Conservation (phyloP, 345 rosid genomes). For the Eucalyptus paniculata region DNA sequence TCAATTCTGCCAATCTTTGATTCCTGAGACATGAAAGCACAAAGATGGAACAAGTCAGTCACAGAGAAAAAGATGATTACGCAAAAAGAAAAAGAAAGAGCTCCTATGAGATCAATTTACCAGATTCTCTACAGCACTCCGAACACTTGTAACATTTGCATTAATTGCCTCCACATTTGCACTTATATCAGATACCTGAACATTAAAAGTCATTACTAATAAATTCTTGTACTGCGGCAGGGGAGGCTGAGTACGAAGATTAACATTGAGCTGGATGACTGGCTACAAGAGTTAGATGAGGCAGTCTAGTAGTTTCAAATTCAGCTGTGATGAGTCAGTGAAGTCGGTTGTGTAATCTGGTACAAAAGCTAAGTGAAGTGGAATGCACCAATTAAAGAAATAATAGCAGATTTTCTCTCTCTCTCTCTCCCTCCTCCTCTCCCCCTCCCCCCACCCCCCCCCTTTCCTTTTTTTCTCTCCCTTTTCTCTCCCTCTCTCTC, state of each 20-base stretch:
- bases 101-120: conserved; percentile 16
- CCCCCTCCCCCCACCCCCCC: neutral
- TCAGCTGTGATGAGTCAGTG: neutral
- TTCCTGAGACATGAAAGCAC: neutral
- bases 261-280: neutral
- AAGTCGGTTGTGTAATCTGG: neutral
- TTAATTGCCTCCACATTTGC: conserved; percentile 30
- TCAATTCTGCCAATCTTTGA: conserved; percentile 1
- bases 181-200: conserved; percentile 45
- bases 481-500: neutral
- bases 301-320: neutral
- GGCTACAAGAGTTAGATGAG: neutral
- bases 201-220: neutral
- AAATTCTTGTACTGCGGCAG: neutral
- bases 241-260: neutral
- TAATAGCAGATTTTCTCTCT: neutral
- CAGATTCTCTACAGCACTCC: conserved; percentile 63
- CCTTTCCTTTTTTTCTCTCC: neutral
- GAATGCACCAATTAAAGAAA: neutral
- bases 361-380: neutral
- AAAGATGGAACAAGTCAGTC: neutral
- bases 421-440: neutral
- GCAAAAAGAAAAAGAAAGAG: neutral
- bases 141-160: conserved; percentile 38
- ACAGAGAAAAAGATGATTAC: neutral